A percentile compares a stretch with the other conserved stretches of the same genome.
These are phyloP conservation scores for Jacaranda mimosifolia DNA, from an alignment of 257 asterid genomes.

Conservation along the genomic window DNA sequence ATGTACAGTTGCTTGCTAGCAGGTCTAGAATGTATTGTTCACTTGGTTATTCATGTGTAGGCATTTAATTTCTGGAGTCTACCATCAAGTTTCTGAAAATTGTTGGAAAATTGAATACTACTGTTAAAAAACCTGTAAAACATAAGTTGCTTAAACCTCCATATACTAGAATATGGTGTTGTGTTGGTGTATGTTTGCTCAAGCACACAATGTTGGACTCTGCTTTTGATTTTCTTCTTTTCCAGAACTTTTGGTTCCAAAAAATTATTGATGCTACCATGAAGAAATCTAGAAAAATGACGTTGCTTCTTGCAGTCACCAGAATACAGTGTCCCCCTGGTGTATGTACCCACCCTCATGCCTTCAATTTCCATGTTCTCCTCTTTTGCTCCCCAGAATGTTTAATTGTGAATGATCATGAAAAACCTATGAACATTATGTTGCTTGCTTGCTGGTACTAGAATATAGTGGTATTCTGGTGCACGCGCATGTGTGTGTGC, in stretches of 20 bases:
- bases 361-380: neutral
- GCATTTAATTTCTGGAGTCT: neutral
- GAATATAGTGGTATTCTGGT: slow-evolving; percentile 8
- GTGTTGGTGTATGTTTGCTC: neutral
- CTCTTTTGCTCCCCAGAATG: neutral
- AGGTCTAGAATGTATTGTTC: neutral
- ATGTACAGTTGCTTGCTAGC: neutral
- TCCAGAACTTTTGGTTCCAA: too few relatives aligned
- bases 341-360: neutral
- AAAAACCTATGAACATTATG: neutral
- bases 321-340: too few relatives aligned
- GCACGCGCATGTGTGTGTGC: too few relatives aligned
- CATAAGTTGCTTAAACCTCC: too few relatives aligned
- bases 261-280: too few relatives aligned
- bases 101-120: neutral
- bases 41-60: neutral
- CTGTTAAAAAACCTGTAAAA: neutral
- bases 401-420: neutral
- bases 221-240: too few relatives aligned
- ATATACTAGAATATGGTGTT: neutral
- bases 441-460: slow-evolving; percentile 8
- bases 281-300: too few relatives aligned
- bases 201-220: too few relatives aligned
- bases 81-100: neutral
- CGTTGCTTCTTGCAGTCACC: too few relatives aligned